These are phyloP conservation scores for Penicillium atrosanguineum DNA, from an alignment of 495 filamentous ascomycete species.

Conservation along the genomic window DNA sequence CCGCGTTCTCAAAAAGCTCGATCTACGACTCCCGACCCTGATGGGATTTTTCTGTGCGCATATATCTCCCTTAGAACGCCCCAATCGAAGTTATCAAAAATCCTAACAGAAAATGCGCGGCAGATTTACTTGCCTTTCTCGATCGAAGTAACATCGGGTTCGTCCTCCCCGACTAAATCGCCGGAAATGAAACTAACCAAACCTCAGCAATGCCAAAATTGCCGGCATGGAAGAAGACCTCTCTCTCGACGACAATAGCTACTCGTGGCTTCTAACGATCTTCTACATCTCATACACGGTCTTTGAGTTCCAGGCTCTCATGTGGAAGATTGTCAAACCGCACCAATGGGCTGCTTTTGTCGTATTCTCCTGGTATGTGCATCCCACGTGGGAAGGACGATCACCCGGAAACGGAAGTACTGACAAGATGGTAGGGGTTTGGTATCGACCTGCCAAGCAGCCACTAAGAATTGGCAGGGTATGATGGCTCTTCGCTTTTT, in stretches of 20 bases:
- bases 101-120: not conserved
- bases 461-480: constrained; percentile 57
- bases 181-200: not conserved
- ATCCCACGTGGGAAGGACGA: constrained; percentile 1
- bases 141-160: constrained; percentile 68
- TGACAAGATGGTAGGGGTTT: constrained; percentile 45
- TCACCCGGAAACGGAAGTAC: not conserved
- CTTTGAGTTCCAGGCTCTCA: constrained; percentile 67
- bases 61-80: not conserved
- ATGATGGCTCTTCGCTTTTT: constrained; percentile 68
- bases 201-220: constrained; percentile 60
- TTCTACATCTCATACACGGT: constrained; percentile 66
- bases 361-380: constrained; percentile 47
- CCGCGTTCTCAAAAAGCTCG: constrained; percentile 58
- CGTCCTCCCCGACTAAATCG: constrained; percentile 9
- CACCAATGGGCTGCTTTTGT: constrained; percentile 50
- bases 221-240: constrained; percentile 50
- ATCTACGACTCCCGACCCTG: constrained; percentile 50
- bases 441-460: constrained; percentile 58
- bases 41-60: constrained; percentile 52
- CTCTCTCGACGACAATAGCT: constrained; percentile 46
- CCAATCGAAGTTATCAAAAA: not conserved
- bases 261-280: constrained; percentile 74
- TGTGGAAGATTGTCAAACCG: constrained; percentile 68
- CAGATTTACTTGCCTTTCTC: constrained; percentile 63